Evolutionary conservation across 768 basidiomycete genomes (phyloP).

Genomic region (Rhizopogon vesiculosus): DNA sequence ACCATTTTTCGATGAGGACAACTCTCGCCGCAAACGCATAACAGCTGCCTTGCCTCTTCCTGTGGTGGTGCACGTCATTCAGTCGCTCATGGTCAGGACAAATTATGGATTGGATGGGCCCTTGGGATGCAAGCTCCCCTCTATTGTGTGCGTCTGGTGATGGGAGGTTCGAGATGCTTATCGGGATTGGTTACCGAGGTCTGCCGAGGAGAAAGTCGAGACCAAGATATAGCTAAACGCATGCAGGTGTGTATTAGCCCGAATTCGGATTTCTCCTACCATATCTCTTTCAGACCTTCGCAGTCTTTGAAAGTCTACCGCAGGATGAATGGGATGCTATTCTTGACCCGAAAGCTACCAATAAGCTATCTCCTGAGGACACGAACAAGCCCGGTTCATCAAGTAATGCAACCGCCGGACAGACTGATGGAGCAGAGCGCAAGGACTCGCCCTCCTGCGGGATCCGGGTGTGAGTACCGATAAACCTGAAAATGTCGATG

Average conservation of each 20-base stretch:
- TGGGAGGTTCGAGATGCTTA: slow-evolving; percentile 75
- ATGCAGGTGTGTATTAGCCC: slow-evolving; percentile 42
- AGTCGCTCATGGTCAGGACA: slow-evolving; percentile 53
- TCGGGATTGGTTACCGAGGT: slow-evolving; percentile 26
- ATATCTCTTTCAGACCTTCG: slow-evolving; percentile 43
- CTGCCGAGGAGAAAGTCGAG: slow-evolving; percentile 57
- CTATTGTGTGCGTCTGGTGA: slow-evolving; percentile 71
- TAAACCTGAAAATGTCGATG: slow-evolving; percentile 37
- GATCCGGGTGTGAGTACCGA: slow-evolving; percentile 12
- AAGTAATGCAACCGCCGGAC: not conserved
- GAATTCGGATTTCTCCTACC: not conserved
- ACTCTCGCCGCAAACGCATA: slow-evolving; percentile 27
- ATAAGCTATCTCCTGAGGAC: slow-evolving; percentile 30
- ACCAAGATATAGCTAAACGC: slow-evolving; percentile 56
- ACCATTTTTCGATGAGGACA: slow-evolving; percentile 53
- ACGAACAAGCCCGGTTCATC: slow-evolving; percentile 18
- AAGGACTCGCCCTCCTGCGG: slow-evolving; percentile 21
- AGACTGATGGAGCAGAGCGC: slow-evolving; percentile 14
- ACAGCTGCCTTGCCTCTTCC: slow-evolving; percentile 37
- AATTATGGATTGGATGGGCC: slow-evolving; percentile 75
- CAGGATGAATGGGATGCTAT: slow-evolving; percentile 52
- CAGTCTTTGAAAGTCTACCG: slow-evolving; percentile 52
- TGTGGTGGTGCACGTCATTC: slow-evolving; percentile 62
- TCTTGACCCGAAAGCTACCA: slow-evolving; percentile 42
- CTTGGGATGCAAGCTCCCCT: slow-evolving; percentile 49